A percentile compares a stretch with the other conserved stretches of the same genome.
Evolutionary conservation across 2,329 filamentous ascomycete species (phyloP).

Genomic region (Sporothrix curviconia): DNA sequence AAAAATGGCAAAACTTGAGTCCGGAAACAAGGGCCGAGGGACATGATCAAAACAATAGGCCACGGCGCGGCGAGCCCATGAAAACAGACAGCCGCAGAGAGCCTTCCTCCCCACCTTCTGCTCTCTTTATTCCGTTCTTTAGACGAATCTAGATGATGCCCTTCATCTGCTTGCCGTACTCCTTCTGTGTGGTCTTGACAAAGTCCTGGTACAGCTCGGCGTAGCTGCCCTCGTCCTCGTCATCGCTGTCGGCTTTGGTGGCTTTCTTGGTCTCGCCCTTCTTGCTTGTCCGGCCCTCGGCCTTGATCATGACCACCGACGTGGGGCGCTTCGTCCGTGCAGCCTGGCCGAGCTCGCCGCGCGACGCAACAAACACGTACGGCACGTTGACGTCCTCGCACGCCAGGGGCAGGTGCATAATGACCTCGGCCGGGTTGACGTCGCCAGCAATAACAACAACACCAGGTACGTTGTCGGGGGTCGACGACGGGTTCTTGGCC

Average conservation of each 20-base stretch:
- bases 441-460: conserved; percentile 92
- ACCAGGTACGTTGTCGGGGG: conserved; percentile 47
- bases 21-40: background rate
- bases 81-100: background rate
- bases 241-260: conserved; percentile 29
- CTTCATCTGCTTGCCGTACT: conserved; percentile 50
- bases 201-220: conserved; percentile 58
- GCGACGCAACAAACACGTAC: conserved; percentile 89
- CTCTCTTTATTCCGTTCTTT: background rate
- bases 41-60: background rate
- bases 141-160: conserved; percentile 24
- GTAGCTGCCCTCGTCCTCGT: conserved; percentile 51
- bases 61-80: background rate
- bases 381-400: conserved; percentile 98
- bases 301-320: conserved; percentile 78
- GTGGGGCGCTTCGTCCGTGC: conserved; percentile 94
- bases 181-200: conserved; percentile 60
- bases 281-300: conserved; percentile 40
- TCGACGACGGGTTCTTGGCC: conserved; percentile 55
- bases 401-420: conserved; percentile 93
- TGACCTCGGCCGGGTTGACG: conserved; percentile 97
- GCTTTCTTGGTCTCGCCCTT: conserved; percentile 41
- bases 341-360: conserved; percentile 88
- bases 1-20: background rate
- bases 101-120: background rate